phyloP scores from a whole-genome alignment of 345 rosid species.

The Syzygium grande region DNA sequence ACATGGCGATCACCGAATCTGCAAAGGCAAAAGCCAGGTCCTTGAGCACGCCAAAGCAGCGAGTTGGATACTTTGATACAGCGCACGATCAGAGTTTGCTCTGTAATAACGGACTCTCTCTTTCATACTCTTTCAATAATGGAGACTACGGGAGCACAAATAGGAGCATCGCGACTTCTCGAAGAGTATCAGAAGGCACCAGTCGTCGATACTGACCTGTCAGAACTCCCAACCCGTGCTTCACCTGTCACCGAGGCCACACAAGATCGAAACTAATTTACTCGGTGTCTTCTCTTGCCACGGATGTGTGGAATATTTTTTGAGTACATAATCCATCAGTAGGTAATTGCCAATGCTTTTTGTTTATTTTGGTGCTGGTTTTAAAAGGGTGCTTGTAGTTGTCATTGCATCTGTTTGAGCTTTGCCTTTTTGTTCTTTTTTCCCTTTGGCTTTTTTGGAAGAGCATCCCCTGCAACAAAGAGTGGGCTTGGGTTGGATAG shows the following conservation, averaged over 20 bases:
- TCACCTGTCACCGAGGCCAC: not conserved
- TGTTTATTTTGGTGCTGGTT: not conserved
- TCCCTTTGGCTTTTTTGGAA: not conserved
- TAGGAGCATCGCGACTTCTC: slow-evolving; percentile 7
- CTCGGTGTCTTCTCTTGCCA: not conserved
- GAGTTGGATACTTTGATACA: slow-evolving; percentile 27
- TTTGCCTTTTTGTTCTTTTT: not conserved
- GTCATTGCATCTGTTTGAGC: not conserved
- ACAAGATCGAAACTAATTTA: not conserved
- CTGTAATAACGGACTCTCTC: slow-evolving; percentile 14
- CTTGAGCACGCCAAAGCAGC: slow-evolving; percentile 70
- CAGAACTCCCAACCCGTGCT: not conserved
- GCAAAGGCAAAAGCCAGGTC: slow-evolving; percentile 76
- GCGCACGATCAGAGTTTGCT: slow-evolving; percentile 24
- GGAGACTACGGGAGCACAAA: slow-evolving; percentile 25
- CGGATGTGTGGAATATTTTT: not conserved
- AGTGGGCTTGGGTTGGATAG: not conserved
- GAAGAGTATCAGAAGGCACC: slow-evolving; percentile 6
- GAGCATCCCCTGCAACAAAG: not conserved
- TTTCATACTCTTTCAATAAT: slow-evolving; percentile 40
- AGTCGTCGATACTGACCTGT: slow-evolving; percentile 1
- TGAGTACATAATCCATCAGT: not conserved
- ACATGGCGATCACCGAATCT: slow-evolving; percentile 66
- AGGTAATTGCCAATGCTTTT: not conserved
- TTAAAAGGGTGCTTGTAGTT: not conserved